A percentile compares a stretch with the other conserved stretches of the same genome.
Conservation (phyloP, 352 stramenopile genomes). For the Elongisporangium undulatum region DNA sequence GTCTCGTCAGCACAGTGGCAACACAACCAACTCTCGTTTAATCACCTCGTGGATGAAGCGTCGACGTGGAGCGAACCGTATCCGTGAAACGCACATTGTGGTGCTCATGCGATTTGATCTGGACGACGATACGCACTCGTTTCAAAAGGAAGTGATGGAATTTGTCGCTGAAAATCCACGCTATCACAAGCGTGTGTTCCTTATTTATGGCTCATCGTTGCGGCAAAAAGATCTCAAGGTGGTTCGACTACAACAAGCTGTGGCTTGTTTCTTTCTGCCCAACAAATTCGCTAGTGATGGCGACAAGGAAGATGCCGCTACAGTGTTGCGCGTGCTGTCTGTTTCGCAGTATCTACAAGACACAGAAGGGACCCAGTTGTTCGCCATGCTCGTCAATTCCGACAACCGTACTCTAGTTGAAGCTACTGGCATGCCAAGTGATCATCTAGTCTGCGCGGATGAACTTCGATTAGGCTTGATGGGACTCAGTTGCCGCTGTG, state of each 20-base stretch:
- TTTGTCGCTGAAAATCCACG: constrained; percentile 66
- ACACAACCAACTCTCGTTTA: not conserved
- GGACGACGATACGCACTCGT: constrained; percentile 32
- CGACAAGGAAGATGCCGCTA: constrained; percentile 79
- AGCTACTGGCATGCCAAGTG: constrained; percentile 58
- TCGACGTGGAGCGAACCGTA: constrained; percentile 28
- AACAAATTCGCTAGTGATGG: constrained; percentile 80
- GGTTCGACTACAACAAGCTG: constrained; percentile 56
- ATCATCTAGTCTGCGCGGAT: constrained; percentile 78
- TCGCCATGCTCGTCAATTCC: constrained; percentile 82
- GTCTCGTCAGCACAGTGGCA: not conserved
- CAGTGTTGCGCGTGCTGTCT: constrained; percentile 73
- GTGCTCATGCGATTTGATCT: constrained; percentile 75
- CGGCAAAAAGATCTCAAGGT: constrained; percentile 44
- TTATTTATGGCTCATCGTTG: constrained; percentile 72
- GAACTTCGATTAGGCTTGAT: constrained; percentile 80
- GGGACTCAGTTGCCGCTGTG: constrained; percentile 80
- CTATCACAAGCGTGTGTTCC: constrained; percentile 77
- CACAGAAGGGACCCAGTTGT: constrained; percentile 59
- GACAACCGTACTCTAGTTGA: constrained; percentile 78
- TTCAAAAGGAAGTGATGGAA: constrained; percentile 59
- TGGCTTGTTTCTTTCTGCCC: constrained; percentile 81
- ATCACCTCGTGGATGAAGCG: constrained; percentile 33
- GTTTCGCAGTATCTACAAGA: constrained; percentile 51
- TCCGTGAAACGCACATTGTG: constrained; percentile 79